A percentile compares a stretch with the other conserved stretches of the same genome.
Evolutionary conservation across 2,329 filamentous ascomycete species (phyloP).

Genomic region (Pseudogymnoascus sp.): DNA sequence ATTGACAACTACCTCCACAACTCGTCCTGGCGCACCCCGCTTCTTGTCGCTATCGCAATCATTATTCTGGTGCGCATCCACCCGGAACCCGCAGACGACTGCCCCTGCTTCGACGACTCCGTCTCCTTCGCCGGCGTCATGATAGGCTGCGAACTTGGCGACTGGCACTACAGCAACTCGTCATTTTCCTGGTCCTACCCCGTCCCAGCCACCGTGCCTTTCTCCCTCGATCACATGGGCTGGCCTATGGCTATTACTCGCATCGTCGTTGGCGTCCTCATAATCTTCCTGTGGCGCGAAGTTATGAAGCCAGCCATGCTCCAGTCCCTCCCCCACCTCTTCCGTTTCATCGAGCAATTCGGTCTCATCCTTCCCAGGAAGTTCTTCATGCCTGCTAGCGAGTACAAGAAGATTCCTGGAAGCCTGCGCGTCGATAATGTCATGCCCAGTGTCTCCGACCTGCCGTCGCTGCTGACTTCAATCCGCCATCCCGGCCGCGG

Average conservation of each 20-base stretch:
- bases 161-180: conserved; percentile 60
- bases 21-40: conserved; percentile 54
- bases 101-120: conserved; percentile 93
- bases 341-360: conserved; percentile 72
- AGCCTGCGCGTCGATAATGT: conserved; percentile 75
- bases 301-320: conserved; percentile 79
- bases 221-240: conserved; percentile 58
- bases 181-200: conserved; percentile 41
- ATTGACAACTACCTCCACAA: conserved; percentile 65
- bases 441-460: conserved; percentile 79
- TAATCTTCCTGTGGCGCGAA: conserved; percentile 85
- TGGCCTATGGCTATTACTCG: conserved; percentile 54
- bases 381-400: conserved; percentile 83
- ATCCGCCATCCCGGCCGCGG: conserved; percentile 71
- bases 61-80: conserved; percentile 77
- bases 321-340: conserved; percentile 70
- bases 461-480: conserved; percentile 71
- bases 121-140: conserved; percentile 87
- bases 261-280: conserved; percentile 68
- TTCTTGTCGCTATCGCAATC: conserved; percentile 56
- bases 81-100: conserved; percentile 92
- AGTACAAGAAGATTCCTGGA: conserved; percentile 78
- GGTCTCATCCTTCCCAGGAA: conserved; percentile 75
- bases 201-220: conserved; percentile 50
- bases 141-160: conserved; percentile 73